These are phyloP conservation scores for Arthrobotrys megalospora DNA, from an alignment of 2,329 filamentous ascomycete species.

Conservation along the genomic window DNA sequence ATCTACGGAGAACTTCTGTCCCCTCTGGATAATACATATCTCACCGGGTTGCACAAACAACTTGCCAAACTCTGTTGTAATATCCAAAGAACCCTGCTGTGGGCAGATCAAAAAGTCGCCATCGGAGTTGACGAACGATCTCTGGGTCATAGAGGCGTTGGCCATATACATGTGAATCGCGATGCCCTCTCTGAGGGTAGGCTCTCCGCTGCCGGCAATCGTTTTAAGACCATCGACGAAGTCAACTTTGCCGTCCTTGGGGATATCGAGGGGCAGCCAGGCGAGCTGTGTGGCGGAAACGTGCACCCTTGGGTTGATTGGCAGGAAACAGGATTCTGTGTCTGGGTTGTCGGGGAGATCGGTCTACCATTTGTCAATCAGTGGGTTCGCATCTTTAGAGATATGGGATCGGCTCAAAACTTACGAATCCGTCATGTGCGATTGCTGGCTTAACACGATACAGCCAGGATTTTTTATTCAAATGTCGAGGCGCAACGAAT, in stretches of 20 bases:
- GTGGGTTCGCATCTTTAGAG: slow-evolving; percentile 19
- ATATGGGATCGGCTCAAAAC: slow-evolving; percentile 55
- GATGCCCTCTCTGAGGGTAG: slow-evolving; percentile 71
- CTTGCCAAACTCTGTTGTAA: slow-evolving; percentile 78
- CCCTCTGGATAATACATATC: slow-evolving; percentile 77
- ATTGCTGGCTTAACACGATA: slow-evolving; percentile 69
- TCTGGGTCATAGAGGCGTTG: slow-evolving; percentile 69
- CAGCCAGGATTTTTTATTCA: slow-evolving; percentile 69
- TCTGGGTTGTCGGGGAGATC: slow-evolving; percentile 65
- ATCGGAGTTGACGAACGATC: slow-evolving; percentile 73
- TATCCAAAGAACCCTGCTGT: slow-evolving; percentile 76
- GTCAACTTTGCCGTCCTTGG: slow-evolving; percentile 67
- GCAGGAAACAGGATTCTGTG: slow-evolving; percentile 70
- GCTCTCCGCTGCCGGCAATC: slow-evolving; percentile 71
- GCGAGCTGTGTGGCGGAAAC: slow-evolving; percentile 71
- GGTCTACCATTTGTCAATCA: slow-evolving; percentile 41
- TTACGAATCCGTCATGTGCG: slow-evolving; percentile 67
- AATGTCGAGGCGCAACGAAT: slow-evolving; percentile 68
- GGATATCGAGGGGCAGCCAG: slow-evolving; percentile 68
- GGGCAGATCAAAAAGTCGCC: slow-evolving; percentile 78
- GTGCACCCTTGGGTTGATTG: slow-evolving; percentile 70
- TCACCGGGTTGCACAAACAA: slow-evolving; percentile 78
- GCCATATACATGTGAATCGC: slow-evolving; percentile 71
- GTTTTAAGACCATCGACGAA: slow-evolving; percentile 71
- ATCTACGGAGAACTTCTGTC: slow-evolving; percentile 76